These are phyloP conservation scores for Phialophora expanda DNA, from an alignment of 2,329 filamentous ascomycete species.

Conservation along the genomic window DNA sequence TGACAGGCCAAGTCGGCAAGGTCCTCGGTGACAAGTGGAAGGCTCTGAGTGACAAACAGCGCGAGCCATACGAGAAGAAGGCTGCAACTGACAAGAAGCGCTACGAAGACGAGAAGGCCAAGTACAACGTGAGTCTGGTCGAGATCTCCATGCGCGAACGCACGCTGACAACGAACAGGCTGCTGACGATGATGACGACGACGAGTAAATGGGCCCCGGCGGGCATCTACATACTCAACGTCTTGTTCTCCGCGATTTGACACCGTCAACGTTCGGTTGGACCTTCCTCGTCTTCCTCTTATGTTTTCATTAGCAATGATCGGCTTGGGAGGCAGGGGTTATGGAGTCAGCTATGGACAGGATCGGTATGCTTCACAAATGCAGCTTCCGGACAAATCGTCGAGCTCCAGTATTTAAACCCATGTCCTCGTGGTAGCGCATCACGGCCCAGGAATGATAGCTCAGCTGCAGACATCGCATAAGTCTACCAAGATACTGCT, in stretches of 20 bases:
- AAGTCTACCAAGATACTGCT: constrained; percentile 32
- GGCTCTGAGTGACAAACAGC: constrained; percentile 90
- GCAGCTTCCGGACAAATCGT: constrained; percentile 27
- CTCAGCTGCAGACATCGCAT: constrained; percentile 31
- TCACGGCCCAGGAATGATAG: constrained; percentile 14
- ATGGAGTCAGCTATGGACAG: constrained; percentile 32
- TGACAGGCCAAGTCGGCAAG: constrained; percentile 89
- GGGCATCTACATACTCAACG: neutral
- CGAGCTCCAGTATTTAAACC: constrained; percentile 16
- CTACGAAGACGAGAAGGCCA: constrained; percentile 97
- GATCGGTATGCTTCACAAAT: constrained; percentile 29
- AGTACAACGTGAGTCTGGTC: constrained; percentile 71
- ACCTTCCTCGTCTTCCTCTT: constrained; percentile 30
- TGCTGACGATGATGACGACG: constrained; percentile 29
- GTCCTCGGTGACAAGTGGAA: constrained; percentile 99
- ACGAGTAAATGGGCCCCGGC: constrained; percentile 28
- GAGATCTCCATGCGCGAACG: neutral
- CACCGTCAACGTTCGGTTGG: constrained; percentile 14
- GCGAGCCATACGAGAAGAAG: constrained; percentile 93
- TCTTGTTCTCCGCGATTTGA: constrained; percentile 15
- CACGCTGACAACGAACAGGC: neutral
- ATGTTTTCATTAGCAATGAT: constrained; percentile 36
- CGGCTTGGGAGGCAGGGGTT: constrained; percentile 34
- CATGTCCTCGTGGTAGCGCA: constrained; percentile 10
- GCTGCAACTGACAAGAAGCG: constrained; percentile 97